Conservation (phyloP, 208 protist species). For the Leishmania amazonensis region DNA sequence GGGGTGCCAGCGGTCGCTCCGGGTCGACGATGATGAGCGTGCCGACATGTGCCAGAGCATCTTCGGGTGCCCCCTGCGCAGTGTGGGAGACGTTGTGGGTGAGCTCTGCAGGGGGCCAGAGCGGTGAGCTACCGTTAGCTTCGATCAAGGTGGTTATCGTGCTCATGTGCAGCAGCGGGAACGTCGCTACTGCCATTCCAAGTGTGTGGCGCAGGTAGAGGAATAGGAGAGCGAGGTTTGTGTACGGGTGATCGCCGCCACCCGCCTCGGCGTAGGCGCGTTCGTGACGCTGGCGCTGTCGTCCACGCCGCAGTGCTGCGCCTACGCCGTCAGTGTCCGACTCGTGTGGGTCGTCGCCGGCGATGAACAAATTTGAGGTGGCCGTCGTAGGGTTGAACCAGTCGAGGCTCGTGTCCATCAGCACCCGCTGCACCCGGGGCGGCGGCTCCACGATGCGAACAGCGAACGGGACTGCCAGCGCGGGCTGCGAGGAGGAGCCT, state of each 20-base stretch:
- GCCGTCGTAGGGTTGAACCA: slow-evolving; percentile 88
- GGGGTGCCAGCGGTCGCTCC: slow-evolving; percentile 39
- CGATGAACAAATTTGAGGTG: slow-evolving; percentile 69
- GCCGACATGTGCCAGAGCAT: slow-evolving; percentile 28
- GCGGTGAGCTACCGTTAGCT: not conserved
- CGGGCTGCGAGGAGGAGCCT: not conserved
- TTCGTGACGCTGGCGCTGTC: not conserved
- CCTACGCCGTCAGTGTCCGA: not conserved
- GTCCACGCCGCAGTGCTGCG: not conserved
- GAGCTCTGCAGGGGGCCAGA: not conserved
- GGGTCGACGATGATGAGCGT: slow-evolving; percentile 52
- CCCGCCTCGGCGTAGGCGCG: slow-evolving; percentile 79
- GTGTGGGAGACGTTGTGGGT: not conserved
- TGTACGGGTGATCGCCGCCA: slow-evolving; percentile 96
- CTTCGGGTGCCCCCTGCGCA: not conserved
- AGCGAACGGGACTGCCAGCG: slow-evolving; percentile 34
- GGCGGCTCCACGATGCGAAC: slow-evolving; percentile 65
- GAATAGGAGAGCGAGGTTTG: slow-evolving; percentile 93
- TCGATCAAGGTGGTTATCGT: not conserved
- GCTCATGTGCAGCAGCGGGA: slow-evolving; percentile 33
- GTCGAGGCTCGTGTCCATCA: slow-evolving; percentile 96
- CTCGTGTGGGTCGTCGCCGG: slow-evolving; percentile 89
- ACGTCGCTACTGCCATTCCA: slow-evolving; percentile 46
- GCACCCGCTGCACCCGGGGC: slow-evolving; percentile 73
- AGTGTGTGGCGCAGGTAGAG: slow-evolving; percentile 51